These are phyloP conservation scores for Colletotrichum coccodes DNA, from an alignment of 2,329 filamentous ascomycete species.

Conservation along the genomic window DNA sequence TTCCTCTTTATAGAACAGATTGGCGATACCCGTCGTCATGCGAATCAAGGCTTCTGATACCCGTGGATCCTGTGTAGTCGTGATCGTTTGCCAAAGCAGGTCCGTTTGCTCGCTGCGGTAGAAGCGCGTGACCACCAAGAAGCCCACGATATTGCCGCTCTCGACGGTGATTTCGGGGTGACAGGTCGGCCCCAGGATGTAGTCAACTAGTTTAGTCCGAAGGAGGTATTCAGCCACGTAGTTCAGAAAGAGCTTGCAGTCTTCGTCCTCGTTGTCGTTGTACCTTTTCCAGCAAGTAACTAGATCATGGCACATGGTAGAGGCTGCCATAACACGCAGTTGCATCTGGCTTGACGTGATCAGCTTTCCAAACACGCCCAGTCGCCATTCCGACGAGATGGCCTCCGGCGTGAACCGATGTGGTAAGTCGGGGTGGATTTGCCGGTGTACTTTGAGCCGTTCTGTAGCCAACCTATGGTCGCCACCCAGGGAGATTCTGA, in stretches of 20 bases:
- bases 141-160: constrained; percentile 86
- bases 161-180: constrained; percentile 89
- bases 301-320: constrained; percentile 77
- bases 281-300: constrained; percentile 72
- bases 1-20: constrained; percentile 57
- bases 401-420: constrained; percentile 56
- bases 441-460: constrained; percentile 43
- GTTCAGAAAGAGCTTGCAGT: constrained; percentile 61
- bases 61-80: constrained; percentile 82
- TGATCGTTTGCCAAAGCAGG: constrained; percentile 85
- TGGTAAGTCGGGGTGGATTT: constrained; percentile 49
- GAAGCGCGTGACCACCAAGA: constrained; percentile 81
- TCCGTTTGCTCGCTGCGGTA: constrained; percentile 81
- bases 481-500: constrained; percentile 51
- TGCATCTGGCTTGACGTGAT: constrained; percentile 92
- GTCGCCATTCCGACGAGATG: constrained; percentile 73
- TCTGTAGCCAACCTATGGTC: constrained; percentile 48
- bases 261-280: constrained; percentile 56
- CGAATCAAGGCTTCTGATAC: constrained; percentile 82
- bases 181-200: constrained; percentile 89
- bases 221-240: constrained; percentile 78
- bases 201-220: constrained; percentile 79
- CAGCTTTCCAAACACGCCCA: constrained; percentile 75
- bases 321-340: constrained; percentile 81
- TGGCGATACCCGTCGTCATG: constrained; percentile 65